Evolutionary conservation across 1,139 yeast species (phyloP).

Genomic region (Arxiozyma telluris): DNA sequence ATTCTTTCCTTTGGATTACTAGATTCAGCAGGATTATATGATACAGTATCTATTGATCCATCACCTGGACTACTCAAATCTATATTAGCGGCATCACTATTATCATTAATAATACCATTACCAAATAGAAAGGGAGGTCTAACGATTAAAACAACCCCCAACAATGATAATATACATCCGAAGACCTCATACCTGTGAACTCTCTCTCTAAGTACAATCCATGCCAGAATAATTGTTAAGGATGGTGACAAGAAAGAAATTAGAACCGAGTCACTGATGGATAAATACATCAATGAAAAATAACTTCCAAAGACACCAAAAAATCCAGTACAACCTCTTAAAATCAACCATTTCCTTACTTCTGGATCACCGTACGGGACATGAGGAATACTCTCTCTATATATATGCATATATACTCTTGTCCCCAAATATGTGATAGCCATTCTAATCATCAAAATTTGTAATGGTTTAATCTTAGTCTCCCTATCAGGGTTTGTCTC

Average conservation of each 20-base stretch:
- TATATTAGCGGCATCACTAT: background rate
- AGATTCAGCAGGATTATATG: constrained; percentile 8
- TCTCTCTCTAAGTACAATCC: constrained; percentile 55
- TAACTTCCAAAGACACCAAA: constrained; percentile 71
- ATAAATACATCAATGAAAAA: constrained; percentile 62
- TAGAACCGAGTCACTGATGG: constrained; percentile 71
- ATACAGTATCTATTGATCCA: background rate
- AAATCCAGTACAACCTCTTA: constrained; percentile 72
- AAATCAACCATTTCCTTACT: constrained; percentile 43
- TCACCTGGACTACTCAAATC: background rate
- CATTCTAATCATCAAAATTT: constrained; percentile 73
- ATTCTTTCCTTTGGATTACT: constrained; percentile 31
- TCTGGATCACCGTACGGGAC: constrained; percentile 67
- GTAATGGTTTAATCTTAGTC: constrained; percentile 53
- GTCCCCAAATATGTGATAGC: constrained; percentile 55
- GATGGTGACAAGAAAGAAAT: constrained; percentile 74
- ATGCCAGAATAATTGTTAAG: constrained; percentile 68
- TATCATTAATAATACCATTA: background rate
- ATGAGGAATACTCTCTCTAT: constrained; percentile 40
- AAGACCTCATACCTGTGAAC: constrained; percentile 58
- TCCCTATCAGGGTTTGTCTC: constrained; percentile 42
- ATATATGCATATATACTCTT: constrained; percentile 43
- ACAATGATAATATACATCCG: constrained; percentile 60
- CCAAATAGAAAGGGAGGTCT: constrained; percentile 72
- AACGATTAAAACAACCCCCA: constrained; percentile 74